Evolutionary conservation across 164 flowering plant genomes (phyloP).

Genomic region (Berberis thunbergii): DNA sequence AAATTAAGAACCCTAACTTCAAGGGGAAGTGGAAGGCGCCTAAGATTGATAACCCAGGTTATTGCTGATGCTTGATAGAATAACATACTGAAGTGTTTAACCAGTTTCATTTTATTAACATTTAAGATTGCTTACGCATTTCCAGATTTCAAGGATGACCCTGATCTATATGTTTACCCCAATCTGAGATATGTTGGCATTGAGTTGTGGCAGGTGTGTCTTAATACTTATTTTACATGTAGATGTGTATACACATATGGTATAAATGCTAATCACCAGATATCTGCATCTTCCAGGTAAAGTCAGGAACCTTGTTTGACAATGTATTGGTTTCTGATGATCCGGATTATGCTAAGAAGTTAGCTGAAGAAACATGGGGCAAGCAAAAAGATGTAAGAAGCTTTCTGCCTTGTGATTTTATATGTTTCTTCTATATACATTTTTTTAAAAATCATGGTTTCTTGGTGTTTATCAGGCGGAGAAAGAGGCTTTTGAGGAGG

Average conservation of each 20-base stretch:
- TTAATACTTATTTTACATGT: background rate
- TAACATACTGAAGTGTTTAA: background rate
- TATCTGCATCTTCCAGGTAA: conserved; percentile 41
- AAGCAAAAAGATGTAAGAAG: conserved; percentile 61
- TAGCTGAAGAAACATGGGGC: conserved; percentile 93
- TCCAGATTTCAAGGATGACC: conserved; percentile 86
- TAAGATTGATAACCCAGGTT: conserved; percentile 96
- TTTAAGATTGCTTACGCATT: background rate
- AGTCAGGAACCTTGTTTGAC: conserved; percentile 90
- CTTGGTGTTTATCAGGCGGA: conserved; percentile 49
- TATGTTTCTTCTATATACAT: background rate
- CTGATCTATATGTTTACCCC: conserved; percentile 60
- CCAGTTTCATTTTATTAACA: background rate
- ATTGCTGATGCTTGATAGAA: background rate
- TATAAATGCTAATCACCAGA: background rate
- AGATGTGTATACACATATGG: background rate
- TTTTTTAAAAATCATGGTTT: background rate
- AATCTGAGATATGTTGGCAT: conserved; percentile 66
- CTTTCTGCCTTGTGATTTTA: background rate
- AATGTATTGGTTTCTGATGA: conserved; percentile 74
- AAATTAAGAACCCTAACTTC: conserved; percentile 96
- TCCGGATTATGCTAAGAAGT: conserved; percentile 75
- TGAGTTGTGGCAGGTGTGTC: conserved; percentile 81
- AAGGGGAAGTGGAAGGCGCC: conserved; percentile 97
- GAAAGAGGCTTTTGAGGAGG: conserved; percentile 89